phyloP scores from a whole-genome alignment of 208 protist species.

The Acanthamoeba castellanii region DNA sequence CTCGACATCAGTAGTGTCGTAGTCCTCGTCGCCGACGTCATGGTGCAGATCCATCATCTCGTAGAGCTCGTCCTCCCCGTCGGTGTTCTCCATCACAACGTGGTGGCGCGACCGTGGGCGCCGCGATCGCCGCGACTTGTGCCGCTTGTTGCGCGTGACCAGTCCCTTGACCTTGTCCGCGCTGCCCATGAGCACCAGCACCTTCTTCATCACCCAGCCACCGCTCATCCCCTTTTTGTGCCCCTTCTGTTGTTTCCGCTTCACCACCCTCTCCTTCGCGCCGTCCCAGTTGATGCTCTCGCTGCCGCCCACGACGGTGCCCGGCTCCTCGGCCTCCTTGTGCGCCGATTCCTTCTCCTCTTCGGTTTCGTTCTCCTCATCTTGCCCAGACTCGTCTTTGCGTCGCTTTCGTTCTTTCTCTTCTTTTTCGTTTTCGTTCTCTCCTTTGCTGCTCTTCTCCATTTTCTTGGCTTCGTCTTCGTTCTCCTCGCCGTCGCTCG shows the following conservation, averaged over 20 bases:
- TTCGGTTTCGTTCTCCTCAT: neutral
- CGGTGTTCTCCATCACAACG: neutral
- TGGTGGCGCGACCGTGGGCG: neutral
- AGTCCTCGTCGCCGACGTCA: neutral
- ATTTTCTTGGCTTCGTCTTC: neutral
- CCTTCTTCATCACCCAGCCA: constrained; percentile 63
- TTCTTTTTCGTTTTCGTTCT: neutral
- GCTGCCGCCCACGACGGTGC: neutral
- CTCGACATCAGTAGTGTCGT: neutral
- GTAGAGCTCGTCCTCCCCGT: neutral
- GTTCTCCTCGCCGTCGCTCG: neutral
- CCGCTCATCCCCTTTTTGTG: constrained; percentile 8
- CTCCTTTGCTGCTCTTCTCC: neutral
- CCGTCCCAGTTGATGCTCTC: neutral
- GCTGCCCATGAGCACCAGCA: constrained; percentile 38
- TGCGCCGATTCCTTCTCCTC: neutral
- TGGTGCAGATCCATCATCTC: constrained; percentile 6
- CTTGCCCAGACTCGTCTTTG: neutral
- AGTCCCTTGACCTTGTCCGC: constrained; percentile 27
- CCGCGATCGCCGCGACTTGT: neutral
- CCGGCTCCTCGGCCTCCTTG: neutral
- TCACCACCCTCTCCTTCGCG: neutral
- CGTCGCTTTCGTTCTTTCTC: neutral
- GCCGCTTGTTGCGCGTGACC: neutral
- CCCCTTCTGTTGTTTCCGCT: neutral